Base-by-base conservation (phyloP, 768 basidiomycete species). In the Tremella yokohamensis region DNA sequence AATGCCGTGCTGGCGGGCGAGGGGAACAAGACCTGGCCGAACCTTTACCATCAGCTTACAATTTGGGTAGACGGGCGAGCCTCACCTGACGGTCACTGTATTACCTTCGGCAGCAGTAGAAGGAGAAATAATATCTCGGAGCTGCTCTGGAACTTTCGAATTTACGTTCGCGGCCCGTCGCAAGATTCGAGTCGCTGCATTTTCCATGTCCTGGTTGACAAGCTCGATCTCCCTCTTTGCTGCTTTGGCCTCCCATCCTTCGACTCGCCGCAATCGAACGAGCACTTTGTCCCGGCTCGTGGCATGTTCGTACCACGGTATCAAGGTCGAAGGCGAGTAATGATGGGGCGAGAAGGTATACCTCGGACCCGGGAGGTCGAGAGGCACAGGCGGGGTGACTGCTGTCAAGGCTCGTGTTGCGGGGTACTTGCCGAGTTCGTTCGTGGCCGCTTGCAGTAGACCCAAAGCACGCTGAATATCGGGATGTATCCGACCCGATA, bases 181-280 rank as follows among this genome's bases (percentile, higher is more conserved):
- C 12, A 49, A 19, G 8, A 49, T 26, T 15, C 26, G 18, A 26
- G 20, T 19, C 15, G 15, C 15, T 8, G 20, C 48, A 13, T 22
- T 13, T 4, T 40, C 34, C 34, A 18, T 40, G 7, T 42, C 53
- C 39, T 42, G 39, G 39, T 26, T 34, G 29, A 34, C 29, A 4
- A 34, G 29, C 29, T 50, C 55, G 12, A 24, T 38, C 26, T 47
- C 42, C 55, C 24, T 49, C 47, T 20, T 40, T 7, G 29, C 49
- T 22, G 34, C 8, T 20, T 56, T 56, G 2, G 34, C 37, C 8
- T 19, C 22, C 55, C 55, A 56, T 38, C 18, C 15, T 12, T n/a
- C 19, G 13, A 56, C 55, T 29, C 45, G 22, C 6, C 55, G 49
- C 13, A 56, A 45, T 22, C 55, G 55, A 25, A 56, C 34, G 8